Evolutionary conservation across 345 rosid genomes (phyloP), one percentile per base, ranked within the genome.

Genomic region (Salix suchowensis): DNA sequence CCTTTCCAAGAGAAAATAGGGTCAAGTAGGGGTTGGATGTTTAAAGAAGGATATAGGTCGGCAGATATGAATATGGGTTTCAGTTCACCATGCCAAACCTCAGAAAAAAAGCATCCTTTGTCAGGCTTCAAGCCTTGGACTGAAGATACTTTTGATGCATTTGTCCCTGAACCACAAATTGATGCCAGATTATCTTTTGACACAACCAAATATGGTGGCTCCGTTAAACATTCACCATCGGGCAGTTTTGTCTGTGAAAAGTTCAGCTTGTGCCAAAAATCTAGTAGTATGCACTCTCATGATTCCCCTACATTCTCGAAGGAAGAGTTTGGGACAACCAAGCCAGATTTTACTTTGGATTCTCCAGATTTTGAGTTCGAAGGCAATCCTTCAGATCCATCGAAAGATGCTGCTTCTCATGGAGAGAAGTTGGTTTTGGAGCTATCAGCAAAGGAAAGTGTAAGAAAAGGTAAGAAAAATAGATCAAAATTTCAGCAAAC

Each of bases 21-120:
- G 54, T 21, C 21, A 21, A 40, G 39, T 26, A 62, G 68, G 67
- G 74, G 65, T 82, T 80, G 80, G 84, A 80, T 82, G 48, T 76
- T 67, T 73, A 77, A 78, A 64, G 83, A 79, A 78, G 90, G 89
- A 68, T 83, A 75, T 80, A 21, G 81, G 42, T 48, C 86, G 7
- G 78, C 68, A 64, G 80, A 81, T 75, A 72, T 46, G 65, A 76
- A 71, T 77, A 72, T 81, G 52, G 82, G 80, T 80, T 81, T 55
- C 77, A 72, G 79, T 67, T 71, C 73, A 75, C 73, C 71, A 28
- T 65, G 64, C 79, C 70, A 73, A 65, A 55, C 74, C 76, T 73
- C 82, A n/a, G 80, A 77, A 44, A 71, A 14, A 30, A 65, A 74
- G 55, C 66, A 65, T 79, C 50, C 86, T 24, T 73, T 84, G 30